Evolutionary conservation across 2,329 filamentous ascomycete species (phyloP), one percentile per base, ranked within the genome.

Genomic region (Paramyrothecium roridum): DNA sequence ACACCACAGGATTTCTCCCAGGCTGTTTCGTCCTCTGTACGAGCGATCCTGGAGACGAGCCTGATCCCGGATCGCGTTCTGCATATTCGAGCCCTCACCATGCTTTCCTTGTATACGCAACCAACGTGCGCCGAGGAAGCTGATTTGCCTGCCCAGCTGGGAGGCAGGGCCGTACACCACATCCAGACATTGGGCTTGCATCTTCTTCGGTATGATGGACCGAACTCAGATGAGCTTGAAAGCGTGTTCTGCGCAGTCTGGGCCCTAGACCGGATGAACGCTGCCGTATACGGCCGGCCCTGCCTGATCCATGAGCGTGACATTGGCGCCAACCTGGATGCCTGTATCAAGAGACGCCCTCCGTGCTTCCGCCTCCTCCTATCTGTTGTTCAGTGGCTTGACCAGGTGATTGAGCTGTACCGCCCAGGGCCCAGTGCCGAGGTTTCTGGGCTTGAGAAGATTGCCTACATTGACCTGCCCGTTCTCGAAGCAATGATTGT

Each of bases 281-380:
- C 82, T 1, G 80, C 83, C 0, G 76, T 84, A n/a, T 81, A 85
- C 55, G 84, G 83, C 7, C 74, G 84, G 1, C 81, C 85, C 0
- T 79, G 81, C 48, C 65, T 85, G 22, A 79, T 88, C 55, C 83
- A 87, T 58, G 82, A 86, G 59, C 71, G 81, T 50, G 85, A 88
- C 59, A 75, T 85, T 26, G 80, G 82, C 8, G 79, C 78, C 52
- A 75, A 82, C 55, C 58, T 85, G 0, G 76, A 81, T 0, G 72
- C 74, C 1, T 80, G 79, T 52, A 79, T 85, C 50, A 70, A 72
- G 21, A 73, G 73, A 48, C 80, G 84, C 48, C 70, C 76, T 3
- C 79, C 82, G 0, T 77, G 76, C 26, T 88, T 88, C 55, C 78
- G 80, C 3, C 69, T 87, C 0, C 78, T 87, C 21, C 67, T 88